Base-by-base conservation (phyloP, 148 eudicot species). In the Rhododendron ferrugineum region DNA sequence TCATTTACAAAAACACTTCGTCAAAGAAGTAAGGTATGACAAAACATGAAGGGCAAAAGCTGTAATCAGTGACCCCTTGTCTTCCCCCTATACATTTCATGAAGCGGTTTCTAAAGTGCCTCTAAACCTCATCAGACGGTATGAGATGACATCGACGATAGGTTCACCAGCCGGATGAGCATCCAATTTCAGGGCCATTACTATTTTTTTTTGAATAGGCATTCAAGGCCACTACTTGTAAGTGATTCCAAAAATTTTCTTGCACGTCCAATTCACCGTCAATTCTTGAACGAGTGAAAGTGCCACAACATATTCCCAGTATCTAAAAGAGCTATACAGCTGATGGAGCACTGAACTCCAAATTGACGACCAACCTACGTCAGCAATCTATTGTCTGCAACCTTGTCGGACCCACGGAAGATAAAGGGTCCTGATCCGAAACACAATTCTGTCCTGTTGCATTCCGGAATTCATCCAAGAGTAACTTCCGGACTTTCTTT, bases 401-500 rank as follows among this genome's bases (percentile, higher is more conserved):
- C 73, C 82, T 85, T 72, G 75, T n/a, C 78, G 83, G 81, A 85
- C 82, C 42, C 74, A 44, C 81, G 28, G 88, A 46, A 80, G 90
- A 46, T 74, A 78, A 60, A 75, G 82, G 85, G 49, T 87, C 88
- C 23, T 88, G 84, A 78, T 86, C 80, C 85, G 72, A 81, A 80
- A 82, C 86, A 32, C 66, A 44, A 3, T 68, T 64, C 32, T 87
- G 87, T 10, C 85, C 76, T 23, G 4, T 84, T 78, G 89, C 79
- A 30, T 89, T 89, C 34, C 8, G 72, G 81, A 96, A 92, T 87
- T 92, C 90, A 34, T 89, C 87, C 82, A 34, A 18, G 50, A 94
- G 93, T 87, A 95, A 79, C 36, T 76, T 82, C 68, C 87, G 88
- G 28, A 96, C 95, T 90, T 84, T 91, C 46, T 75, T 82, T 92